These are phyloP conservation scores for Ceratocystis colombiana DNA, from an alignment of 2,329 filamentous ascomycete genomes.

Conservation along the genomic window DNA sequence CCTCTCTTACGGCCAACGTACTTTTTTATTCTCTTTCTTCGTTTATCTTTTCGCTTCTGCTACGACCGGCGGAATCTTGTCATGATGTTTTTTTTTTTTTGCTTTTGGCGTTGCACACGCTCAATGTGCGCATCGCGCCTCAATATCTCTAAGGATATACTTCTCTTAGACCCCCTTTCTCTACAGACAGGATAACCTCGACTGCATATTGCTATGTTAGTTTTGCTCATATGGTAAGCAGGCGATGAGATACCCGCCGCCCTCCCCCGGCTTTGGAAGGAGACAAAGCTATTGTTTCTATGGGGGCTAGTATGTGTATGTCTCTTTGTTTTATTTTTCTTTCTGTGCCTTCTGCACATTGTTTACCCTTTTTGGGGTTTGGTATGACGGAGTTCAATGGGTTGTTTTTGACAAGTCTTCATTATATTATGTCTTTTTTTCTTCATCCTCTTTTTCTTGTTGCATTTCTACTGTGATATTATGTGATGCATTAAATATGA, in stretches of 20 bases:
- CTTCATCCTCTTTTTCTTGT: background rate
- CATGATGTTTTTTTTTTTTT: conserved; percentile 11
- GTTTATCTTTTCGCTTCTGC: conserved; percentile 1
- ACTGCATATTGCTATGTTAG: no score
- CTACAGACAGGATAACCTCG: no score
- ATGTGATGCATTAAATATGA: no score
- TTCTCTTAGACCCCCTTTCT: no score
- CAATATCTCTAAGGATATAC: no score
- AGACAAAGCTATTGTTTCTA: background rate
- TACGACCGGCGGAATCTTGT: conserved; percentile 3
- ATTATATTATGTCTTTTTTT: conserved; percentile 5
- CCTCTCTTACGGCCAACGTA: conserved; percentile 11
- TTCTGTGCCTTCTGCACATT: background rate
- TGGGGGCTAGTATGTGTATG: background rate
- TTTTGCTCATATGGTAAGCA: background rate
- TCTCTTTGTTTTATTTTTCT: background rate
- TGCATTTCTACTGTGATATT: background rate
- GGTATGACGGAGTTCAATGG: conserved; percentile 6
- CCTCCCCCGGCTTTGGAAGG: no score
- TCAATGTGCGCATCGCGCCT: no score
- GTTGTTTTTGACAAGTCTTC: conserved; percentile 3
- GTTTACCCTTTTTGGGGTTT: conserved; percentile 9
- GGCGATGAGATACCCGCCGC: background rate
- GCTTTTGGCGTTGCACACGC: background rate
- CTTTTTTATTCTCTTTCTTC: conserved; percentile 2